phyloP scores from a whole-genome alignment of 2,329 filamentous ascomycete species.

The Amylocarpus encephaloides region DNA sequence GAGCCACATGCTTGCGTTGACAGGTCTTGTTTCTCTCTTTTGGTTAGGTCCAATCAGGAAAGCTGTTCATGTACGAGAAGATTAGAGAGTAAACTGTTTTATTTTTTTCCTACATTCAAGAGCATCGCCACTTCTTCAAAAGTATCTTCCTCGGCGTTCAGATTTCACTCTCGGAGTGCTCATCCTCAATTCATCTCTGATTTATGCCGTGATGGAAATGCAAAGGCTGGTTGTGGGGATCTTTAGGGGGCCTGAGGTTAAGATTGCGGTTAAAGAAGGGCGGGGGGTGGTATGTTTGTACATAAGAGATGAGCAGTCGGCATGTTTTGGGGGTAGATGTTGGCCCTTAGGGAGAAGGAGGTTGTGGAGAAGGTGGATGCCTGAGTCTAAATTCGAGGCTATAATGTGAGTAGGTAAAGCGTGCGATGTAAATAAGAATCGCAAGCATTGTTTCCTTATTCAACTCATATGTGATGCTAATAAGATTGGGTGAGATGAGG shows the following conservation, averaged over 20 bases:
- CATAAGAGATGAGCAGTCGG: conserved; percentile 1
- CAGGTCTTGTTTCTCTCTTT: neutral
- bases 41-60: too few species aligned
- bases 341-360: neutral
- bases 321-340: conserved; percentile 2
- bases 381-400: too few species aligned
- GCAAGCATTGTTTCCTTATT: too few species aligned
- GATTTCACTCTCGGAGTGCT: neutral
- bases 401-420: too few species aligned
- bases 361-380: too few species aligned
- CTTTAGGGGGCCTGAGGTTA: neutral
- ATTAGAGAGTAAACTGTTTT: too few species aligned
- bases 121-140: too few species aligned
- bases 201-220: neutral
- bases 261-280: neutral
- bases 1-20: neutral
- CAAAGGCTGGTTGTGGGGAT: conserved; percentile 2
- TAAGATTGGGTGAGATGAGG: too few species aligned
- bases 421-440: too few species aligned
- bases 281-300: neutral
- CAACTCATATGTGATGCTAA: too few species aligned
- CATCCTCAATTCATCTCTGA: neutral
- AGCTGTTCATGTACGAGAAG: too few species aligned
- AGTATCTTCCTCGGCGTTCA: neutral
- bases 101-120: too few species aligned